Conservation (phyloP, 192 early-diverging fungal genomes). For the Backusella macrospora region DNA sequence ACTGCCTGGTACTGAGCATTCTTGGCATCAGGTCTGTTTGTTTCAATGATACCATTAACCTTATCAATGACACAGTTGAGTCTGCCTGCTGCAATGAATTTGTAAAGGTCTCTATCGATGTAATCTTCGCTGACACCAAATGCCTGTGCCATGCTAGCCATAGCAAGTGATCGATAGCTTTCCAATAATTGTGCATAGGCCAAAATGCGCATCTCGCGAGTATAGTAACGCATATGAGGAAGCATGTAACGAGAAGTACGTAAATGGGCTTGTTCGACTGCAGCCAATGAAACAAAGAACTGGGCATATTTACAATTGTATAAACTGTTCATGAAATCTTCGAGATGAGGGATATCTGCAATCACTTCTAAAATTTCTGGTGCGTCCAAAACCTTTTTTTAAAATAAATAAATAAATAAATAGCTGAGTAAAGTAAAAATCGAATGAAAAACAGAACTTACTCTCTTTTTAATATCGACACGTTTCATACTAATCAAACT, state of each 20-base stretch:
- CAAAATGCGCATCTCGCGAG: slow-evolving; percentile 98
- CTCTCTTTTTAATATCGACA: slow-evolving; percentile 94
- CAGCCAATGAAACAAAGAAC: slow-evolving; percentile 87
- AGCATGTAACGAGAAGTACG: slow-evolving; percentile 80
- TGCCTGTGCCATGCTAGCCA: slow-evolving; percentile 94
- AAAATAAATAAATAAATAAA: not conserved
- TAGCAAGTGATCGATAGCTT: slow-evolving; percentile 90
- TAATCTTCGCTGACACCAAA: slow-evolving; percentile 96
- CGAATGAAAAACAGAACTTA: slow-evolving; percentile 31
- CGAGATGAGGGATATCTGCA: slow-evolving; percentile 83
- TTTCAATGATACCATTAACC: slow-evolving; percentile 96
- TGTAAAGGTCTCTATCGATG: slow-evolving; percentile 93
- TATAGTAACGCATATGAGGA: slow-evolving; percentile 90
- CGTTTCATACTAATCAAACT: slow-evolving; percentile 86
- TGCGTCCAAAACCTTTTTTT: slow-evolving; percentile 82
- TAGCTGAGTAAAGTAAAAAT: no score
- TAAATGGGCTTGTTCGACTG: slow-evolving; percentile 74
- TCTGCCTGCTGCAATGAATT: slow-evolving; percentile 94
- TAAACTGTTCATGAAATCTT: slow-evolving; percentile 81
- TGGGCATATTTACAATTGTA: slow-evolving; percentile 92
- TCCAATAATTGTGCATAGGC: slow-evolving; percentile 96
- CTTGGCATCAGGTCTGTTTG: slow-evolving; percentile 97
- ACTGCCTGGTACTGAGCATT: slow-evolving; percentile 97
- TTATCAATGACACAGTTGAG: slow-evolving; percentile 99
- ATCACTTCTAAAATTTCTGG: slow-evolving; percentile 97